A percentile compares a stretch with the other conserved stretches of the same genome.
These are phyloP conservation scores for Juglanconis juglandina DNA, from an alignment of 2,329 filamentous ascomycete genomes.

Conservation along the genomic window DNA sequence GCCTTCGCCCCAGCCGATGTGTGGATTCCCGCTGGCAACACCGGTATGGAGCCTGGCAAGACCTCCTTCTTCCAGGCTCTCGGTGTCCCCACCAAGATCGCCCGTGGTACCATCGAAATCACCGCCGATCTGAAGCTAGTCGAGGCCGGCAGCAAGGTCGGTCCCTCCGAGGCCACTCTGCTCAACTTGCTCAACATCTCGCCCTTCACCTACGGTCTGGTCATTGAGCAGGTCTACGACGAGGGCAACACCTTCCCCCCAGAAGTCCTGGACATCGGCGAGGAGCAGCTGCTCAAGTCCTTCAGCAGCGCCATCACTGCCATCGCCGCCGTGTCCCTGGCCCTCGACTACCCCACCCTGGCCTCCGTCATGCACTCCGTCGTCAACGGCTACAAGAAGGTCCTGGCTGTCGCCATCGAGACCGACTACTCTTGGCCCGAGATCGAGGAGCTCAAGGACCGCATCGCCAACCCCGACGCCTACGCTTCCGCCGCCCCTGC, in stretches of 20 bases:
- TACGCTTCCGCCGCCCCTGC: conserved; percentile 81
- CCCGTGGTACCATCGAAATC: conserved; percentile 99
- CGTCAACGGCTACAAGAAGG: conserved; percentile 98
- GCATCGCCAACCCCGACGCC: conserved; percentile 96
- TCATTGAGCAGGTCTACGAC: conserved; percentile 94
- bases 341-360: conserved; percentile 90
- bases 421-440: conserved; percentile 93
- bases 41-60: conserved; percentile 99
- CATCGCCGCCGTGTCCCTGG: conserved; percentile 88
- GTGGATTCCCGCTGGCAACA: conserved; percentile 96
- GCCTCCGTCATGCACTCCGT: conserved; percentile 95
- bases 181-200: conserved; percentile 99
- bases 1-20: conserved; percentile 91
- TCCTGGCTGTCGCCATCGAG: conserved; percentile 81
- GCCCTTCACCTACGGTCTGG: conserved; percentile 99
- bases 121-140: conserved; percentile 97
- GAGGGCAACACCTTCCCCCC: conserved; percentile 88
- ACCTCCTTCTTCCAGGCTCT: conserved; percentile 99
- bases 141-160: conserved; percentile 89
- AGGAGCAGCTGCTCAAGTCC: conserved; percentile 85
- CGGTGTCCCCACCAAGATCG: conserved; percentile 99
- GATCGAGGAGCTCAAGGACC: conserved; percentile 98
- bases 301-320: conserved; percentile 79
- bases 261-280: conserved; percentile 85
- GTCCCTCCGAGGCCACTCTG: conserved; percentile 95